phyloP scores from a whole-genome alignment of 2,329 filamentous ascomycete species.

The Phymatotrichopsis omnivora region DNA sequence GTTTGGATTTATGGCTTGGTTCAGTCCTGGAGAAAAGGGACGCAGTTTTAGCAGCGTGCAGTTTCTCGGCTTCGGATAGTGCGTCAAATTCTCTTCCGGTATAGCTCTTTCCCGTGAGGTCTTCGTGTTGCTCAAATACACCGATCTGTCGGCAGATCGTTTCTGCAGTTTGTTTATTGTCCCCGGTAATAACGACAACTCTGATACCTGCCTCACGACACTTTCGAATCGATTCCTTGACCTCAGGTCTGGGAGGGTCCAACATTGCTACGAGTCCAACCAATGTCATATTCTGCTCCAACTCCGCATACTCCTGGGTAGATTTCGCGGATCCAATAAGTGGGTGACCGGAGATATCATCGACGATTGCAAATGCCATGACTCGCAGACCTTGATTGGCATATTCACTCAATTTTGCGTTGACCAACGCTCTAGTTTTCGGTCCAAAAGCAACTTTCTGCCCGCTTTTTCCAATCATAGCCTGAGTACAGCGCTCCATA shows the following conservation, averaged over 20 bases:
- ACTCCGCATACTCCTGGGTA: slow-evolving; percentile 68
- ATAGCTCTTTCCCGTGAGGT: slow-evolving; percentile 83
- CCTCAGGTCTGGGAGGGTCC: slow-evolving; percentile 89
- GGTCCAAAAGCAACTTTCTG: slow-evolving; percentile 63
- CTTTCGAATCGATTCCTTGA: slow-evolving; percentile 71
- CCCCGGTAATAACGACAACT: slow-evolving; percentile 94
- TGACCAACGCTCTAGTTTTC: slow-evolving; percentile 58
- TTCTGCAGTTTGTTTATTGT: slow-evolving; percentile 95
- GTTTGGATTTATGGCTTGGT: slow-evolving; percentile 90
- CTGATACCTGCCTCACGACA: slow-evolving; percentile 91
- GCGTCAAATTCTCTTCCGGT: slow-evolving; percentile 92
- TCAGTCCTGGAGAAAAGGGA: slow-evolving; percentile 95
- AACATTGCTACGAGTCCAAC: slow-evolving; percentile 93
- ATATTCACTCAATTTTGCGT: slow-evolving; percentile 75
- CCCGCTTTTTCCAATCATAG: slow-evolving; percentile 66
- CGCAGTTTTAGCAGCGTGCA: slow-evolving; percentile 72
- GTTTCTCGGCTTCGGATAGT: slow-evolving; percentile 65
- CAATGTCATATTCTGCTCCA: slow-evolving; percentile 91
- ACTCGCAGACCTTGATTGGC: slow-evolving; percentile 88
- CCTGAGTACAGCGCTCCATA: slow-evolving; percentile 80
- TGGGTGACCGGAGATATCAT: slow-evolving; percentile 60
- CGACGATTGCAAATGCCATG: slow-evolving; percentile 79
- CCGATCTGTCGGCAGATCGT: slow-evolving; percentile 97
- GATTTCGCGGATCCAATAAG: slow-evolving; percentile 67
- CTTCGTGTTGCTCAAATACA: slow-evolving; percentile 71